Evolutionary conservation across 805 yeast species (phyloP), one percentile per base, ranked within the genome.

Genomic region (Starmerella potacharoeniae): DNA sequence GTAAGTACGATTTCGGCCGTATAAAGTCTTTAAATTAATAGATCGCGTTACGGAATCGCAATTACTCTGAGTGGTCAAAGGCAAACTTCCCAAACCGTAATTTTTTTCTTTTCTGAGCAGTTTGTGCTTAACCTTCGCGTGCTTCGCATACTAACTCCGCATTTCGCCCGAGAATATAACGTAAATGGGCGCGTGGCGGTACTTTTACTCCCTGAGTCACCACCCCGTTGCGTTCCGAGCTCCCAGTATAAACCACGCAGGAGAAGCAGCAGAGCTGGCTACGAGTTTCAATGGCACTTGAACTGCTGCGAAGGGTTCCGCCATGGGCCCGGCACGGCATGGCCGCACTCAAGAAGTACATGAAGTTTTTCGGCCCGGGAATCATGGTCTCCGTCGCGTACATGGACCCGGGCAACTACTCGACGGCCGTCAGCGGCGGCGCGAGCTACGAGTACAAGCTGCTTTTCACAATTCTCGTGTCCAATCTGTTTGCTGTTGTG

Each of bases 341-440:
- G 30, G 53, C 50, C 22, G 66, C 69, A 3, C 51, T 79, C 30
- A 65, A 69, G 56, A 86, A 84, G 68, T 81, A 84, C 62, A 66
- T 77, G 51, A 74, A 76, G 50, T 89, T 89, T 66, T 73, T 88
- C 17, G 96, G 96, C 0, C 96, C 96, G 0, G 96, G 96, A 0
- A 75, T 89, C 42, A 77, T 88, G 80, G 88, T 89, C 29, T 78
- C 89, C 34, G 95, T 90, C 53, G 93, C 95, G 1, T 90, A 89
- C 65, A 85, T 89, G 76, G 97, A 89, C 66, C 96, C 96, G 1
- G 97, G 97, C 44, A 89, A 89, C 69, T 89, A 87, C 69, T 80
- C 95, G 45, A 86, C 96, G 0, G 88, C 93, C 14, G 95, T 89
- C 1, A 78, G 86, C 14, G 87, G 95, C 0, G 97, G 96, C 51